Conservation (phyloP, 2,329 filamentous ascomycete species). For the Curvularia eragrostidis region DNA sequence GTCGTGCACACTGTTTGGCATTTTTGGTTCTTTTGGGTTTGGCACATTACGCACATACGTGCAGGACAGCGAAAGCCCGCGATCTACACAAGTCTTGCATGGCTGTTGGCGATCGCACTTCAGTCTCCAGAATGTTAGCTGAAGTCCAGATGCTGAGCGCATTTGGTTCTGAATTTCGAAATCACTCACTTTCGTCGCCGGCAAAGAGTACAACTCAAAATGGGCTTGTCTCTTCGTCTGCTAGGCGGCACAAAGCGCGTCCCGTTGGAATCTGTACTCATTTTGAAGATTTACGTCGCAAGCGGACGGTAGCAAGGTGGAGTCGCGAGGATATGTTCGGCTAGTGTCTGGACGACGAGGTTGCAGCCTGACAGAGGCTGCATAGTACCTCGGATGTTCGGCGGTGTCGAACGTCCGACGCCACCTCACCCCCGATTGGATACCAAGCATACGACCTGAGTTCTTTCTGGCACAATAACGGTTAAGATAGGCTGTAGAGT, state of each 20-base stretch:
- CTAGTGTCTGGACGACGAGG: neutral
- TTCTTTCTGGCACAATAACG: neutral
- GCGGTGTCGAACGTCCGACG: neutral
- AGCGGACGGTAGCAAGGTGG: neutral
- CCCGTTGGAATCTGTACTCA: slow-evolving; percentile 29
- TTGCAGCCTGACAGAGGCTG: neutral
- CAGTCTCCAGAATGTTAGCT: slow-evolving; percentile 24
- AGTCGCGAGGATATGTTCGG: neutral
- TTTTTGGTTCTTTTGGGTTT: slow-evolving; percentile 30
- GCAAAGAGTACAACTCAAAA: slow-evolving; percentile 40
- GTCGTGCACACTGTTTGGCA: slow-evolving; percentile 44
- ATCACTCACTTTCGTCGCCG: slow-evolving; percentile 35
- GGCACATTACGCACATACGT: slow-evolving; percentile 35
- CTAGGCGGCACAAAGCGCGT: slow-evolving; percentile 37
- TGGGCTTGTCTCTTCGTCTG: slow-evolving; percentile 42
- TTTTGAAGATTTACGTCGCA: slow-evolving; percentile 1
- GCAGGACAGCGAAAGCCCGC: slow-evolving; percentile 46
- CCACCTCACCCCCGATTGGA: neutral
- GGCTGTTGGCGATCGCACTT: slow-evolving; percentile 49
- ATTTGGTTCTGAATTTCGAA: neutral
- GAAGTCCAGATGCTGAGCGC: neutral
- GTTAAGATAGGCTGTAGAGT: too few relatives aligned
- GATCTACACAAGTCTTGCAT: slow-evolving; percentile 47
- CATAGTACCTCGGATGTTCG: neutral
- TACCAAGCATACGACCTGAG: neutral